Percentiles rank a stretch among this genome's conserved stretches.
These are phyloP conservation scores for Rhodosorus marinus DNA, from an alignment of 23 red algal genomes.

Conservation along the genomic window DNA sequence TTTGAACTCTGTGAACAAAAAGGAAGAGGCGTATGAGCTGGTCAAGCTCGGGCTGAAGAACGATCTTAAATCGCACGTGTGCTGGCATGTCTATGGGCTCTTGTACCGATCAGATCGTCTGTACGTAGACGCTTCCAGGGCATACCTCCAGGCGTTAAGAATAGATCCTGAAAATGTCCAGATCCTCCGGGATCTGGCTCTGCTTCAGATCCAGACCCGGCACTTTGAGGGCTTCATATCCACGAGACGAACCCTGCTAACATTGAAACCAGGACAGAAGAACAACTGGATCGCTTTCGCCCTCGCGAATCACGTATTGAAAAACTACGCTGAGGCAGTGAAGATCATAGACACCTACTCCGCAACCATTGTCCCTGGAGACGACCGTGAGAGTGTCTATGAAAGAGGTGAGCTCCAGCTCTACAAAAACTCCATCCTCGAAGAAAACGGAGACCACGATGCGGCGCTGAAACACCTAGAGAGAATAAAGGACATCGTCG, in stretches of 20 bases:
- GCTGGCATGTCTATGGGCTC: constrained; percentile 90
- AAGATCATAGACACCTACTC: constrained; percentile 53
- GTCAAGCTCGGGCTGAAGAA: constrained; percentile 49
- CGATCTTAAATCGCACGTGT: constrained; percentile 63
- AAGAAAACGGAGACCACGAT: constrained; percentile 24
- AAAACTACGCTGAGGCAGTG: constrained; percentile 37
- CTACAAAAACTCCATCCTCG: constrained; percentile 49
- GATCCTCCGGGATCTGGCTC: constrained; percentile 74
- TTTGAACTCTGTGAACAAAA: constrained; percentile 38
- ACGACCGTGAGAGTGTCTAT: constrained; percentile 21
- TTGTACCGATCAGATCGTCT: constrained; percentile 80
- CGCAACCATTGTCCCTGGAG: constrained; percentile 10
- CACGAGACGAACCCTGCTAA: constrained; percentile 46
- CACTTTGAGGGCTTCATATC: constrained; percentile 68
- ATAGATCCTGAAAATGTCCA: constrained; percentile 75
- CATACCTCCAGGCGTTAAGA: constrained; percentile 72
- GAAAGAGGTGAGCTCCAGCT: constrained; percentile 40
- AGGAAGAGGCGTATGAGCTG: constrained; percentile 71
- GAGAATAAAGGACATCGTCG: constrained; percentile 6
- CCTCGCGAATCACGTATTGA: constrained; percentile 60
- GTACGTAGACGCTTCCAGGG: constrained; percentile 66
- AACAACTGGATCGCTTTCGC: constrained; percentile 85
- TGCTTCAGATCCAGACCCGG: constrained; percentile 81
- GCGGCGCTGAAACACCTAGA: constrained; percentile 41
- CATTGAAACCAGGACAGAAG: constrained; percentile 28